These are phyloP conservation scores for Xylaria sp. DNA, from an alignment of 2,329 filamentous ascomycete species.

Conservation along the genomic window DNA sequence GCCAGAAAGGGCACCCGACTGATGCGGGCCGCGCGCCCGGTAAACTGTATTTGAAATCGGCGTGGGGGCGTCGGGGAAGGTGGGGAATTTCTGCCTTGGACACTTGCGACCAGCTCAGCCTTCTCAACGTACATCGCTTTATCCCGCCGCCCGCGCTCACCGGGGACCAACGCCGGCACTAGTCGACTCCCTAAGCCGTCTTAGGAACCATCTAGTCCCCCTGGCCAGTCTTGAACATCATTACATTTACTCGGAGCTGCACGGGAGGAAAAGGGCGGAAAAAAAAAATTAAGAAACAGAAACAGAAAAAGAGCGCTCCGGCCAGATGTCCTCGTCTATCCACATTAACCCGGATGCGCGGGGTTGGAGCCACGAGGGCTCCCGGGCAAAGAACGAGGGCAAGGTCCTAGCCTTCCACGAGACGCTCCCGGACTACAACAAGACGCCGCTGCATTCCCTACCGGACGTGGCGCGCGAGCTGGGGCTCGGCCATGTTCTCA, in stretches of 20 bases:
- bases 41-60: slow-evolving; percentile 36
- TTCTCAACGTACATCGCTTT: slow-evolving; percentile 21
- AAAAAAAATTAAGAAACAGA: neutral
- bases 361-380: slow-evolving; percentile 38
- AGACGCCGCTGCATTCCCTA: slow-evolving; percentile 42
- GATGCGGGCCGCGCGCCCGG: slow-evolving; percentile 32
- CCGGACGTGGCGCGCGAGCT: slow-evolving; percentile 61
- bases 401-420: slow-evolving; percentile 45
- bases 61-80: slow-evolving; percentile 36
- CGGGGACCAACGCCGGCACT: slow-evolving; percentile 36
- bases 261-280: neutral
- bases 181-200: slow-evolving; percentile 27
- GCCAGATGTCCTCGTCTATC: slow-evolving; percentile 42
- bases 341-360: slow-evolving; percentile 42
- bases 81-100: slow-evolving; percentile 21
- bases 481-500: slow-evolving; percentile 65
- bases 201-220: slow-evolving; percentile 14
- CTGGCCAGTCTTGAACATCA: neutral
- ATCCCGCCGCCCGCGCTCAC: slow-evolving; percentile 18
- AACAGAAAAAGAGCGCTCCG: neutral
- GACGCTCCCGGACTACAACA: slow-evolving; percentile 45
- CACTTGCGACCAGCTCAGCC: slow-evolving; percentile 13
- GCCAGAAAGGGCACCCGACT: neutral
- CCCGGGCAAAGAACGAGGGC: slow-evolving; percentile 34
- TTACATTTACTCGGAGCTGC: neutral